Base-by-base conservation (phyloP, 1,139 yeast species). In the Geotrichum reessii region DNA sequence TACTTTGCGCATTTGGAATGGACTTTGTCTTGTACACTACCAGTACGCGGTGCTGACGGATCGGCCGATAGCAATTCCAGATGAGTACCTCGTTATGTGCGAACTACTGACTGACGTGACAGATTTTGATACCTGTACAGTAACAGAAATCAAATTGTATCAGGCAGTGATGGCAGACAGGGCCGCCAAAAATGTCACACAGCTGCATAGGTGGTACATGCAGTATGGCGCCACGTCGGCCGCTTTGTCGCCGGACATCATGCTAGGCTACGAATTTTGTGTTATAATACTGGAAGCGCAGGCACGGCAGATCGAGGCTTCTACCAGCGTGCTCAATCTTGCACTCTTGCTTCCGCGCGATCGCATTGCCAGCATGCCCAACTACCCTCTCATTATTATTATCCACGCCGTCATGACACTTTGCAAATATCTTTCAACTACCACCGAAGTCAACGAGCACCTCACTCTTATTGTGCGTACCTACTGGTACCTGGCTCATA, bases 401-500 rank as follows among this genome's bases (percentile, higher is more conserved):
- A 79, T 81, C 7, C 81, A 80, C 64, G 78, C 82, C 0, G 80
- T 82, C 64, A 65, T 81, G 53, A 77, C 81, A 0, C 68, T 81
- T 24, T 78, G 80, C 64, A 42, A 49, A 14, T 81, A 80, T 55
- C 76, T 73, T 61, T 68, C 80, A 21, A 70, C 71, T 56, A 24
- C 54, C 8, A 40, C 53, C n/a, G 53, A 24, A 2, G 24, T 31
- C 7, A 52, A 53, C 25, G 54, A 69, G 21, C 58, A 63, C 1
- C 63, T 81, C 47, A 78, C 73, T 59, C 65, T 79, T 22, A 79
- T 82, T 52, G 76, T 83, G 0, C 73, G 74, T 58, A 76, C 79
- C 7, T 81, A 81, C 63, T 81, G 84, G 84, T 81, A 79, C 63
- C 67, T 81, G 61, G 80, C 78, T 61, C 77, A 80, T 33, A 76